phyloP scores from a whole-genome alignment of 768 basidiomycete genomes.

The Zangia roseola region DNA sequence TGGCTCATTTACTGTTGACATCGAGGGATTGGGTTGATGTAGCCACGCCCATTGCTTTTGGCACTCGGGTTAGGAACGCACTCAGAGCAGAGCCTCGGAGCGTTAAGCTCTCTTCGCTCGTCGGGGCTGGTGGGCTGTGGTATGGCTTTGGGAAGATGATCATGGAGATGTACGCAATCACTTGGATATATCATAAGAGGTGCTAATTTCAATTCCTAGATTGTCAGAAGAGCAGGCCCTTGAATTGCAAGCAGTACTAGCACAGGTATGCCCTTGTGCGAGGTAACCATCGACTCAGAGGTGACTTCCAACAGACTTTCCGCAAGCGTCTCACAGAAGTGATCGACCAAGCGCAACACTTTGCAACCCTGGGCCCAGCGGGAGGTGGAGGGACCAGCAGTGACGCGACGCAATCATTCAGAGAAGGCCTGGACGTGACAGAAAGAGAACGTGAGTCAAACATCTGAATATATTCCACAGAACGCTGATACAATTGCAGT shows the following conservation, averaged over 20 bases:
- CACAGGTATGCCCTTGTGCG: slow-evolving; percentile 45
- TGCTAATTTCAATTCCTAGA: slow-evolving; percentile 39
- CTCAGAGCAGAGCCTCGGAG: slow-evolving; percentile 86
- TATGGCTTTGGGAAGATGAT: slow-evolving; percentile 89
- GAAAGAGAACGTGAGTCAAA: slow-evolving; percentile 78
- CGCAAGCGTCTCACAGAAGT: slow-evolving; percentile 72
- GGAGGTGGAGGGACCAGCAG: slow-evolving; percentile 51
- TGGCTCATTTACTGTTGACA: slow-evolving; percentile 1
- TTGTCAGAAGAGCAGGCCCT: slow-evolving; percentile 72
- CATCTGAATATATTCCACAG: neutral
- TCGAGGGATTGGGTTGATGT: slow-evolving; percentile 86
- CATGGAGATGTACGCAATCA: slow-evolving; percentile 65
- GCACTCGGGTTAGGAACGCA: slow-evolving; percentile 75
- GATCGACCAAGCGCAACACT: slow-evolving; percentile 87
- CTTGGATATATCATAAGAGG: neutral
- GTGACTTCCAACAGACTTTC: slow-evolving; percentile 56
- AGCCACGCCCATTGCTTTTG: slow-evolving; percentile 77
- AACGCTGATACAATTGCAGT: slow-evolving; percentile 46
- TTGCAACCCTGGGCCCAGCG: slow-evolving; percentile 66
- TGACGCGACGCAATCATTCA: slow-evolving; percentile 69
- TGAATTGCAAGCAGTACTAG: slow-evolving; percentile 69
- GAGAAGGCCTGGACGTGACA: slow-evolving; percentile 90
- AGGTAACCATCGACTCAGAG: neutral
- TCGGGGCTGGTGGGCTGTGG: slow-evolving; percentile 88
- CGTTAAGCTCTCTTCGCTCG: slow-evolving; percentile 78